Evolutionary conservation across 345 rosid species (phyloP), one percentile per base, ranked within the genome.

Genomic region (Gossypium mustelinum): DNA sequence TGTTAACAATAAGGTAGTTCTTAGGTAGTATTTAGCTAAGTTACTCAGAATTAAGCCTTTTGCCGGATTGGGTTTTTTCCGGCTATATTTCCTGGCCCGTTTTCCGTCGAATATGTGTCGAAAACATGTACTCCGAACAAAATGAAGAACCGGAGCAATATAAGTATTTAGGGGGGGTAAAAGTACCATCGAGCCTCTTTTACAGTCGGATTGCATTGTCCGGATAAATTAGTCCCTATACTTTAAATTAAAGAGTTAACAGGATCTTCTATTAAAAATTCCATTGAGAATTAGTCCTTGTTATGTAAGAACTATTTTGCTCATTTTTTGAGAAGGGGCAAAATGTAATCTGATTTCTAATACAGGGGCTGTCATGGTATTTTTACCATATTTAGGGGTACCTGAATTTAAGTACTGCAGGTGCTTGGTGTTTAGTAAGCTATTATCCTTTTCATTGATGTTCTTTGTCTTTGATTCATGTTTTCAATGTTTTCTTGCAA

Each of bases 391-490:
- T 34, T 34, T 34, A 34, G 50, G 2, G 50, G 50, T 45, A 45
- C 2, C 24, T 71, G 63, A 13, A 64, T 1, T 9, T 22, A 18
- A 7, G 34, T 62, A 0, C 22, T 64, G 24, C 59, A 20, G 39
- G 39, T 34, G 6, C 6, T 34, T 34, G 39, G 39, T 34, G 27
- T 43, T 75, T 63, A 63, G 16, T 34, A 14, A 39, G 50, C 43
- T 47, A 62, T 66, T 65, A 66, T 59, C 41, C n/a, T 34, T 34
- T 34, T 5, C 41, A 34, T 43, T 65, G 22, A 64, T 41, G 69
- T 7, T 18, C 8, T 64, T 79, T 56, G 68, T 73, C 70, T 58
- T 34, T 57, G 68, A 81, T n/a, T 55, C 74, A 69, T 72, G 74
- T 65, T 73, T 52, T 22, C 41, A 17, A 50, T 22, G 68, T 29